These are phyloP conservation scores for Coniochaeta ligniaria DNA, from an alignment of 2,329 filamentous ascomycete species.

Conservation along the genomic window DNA sequence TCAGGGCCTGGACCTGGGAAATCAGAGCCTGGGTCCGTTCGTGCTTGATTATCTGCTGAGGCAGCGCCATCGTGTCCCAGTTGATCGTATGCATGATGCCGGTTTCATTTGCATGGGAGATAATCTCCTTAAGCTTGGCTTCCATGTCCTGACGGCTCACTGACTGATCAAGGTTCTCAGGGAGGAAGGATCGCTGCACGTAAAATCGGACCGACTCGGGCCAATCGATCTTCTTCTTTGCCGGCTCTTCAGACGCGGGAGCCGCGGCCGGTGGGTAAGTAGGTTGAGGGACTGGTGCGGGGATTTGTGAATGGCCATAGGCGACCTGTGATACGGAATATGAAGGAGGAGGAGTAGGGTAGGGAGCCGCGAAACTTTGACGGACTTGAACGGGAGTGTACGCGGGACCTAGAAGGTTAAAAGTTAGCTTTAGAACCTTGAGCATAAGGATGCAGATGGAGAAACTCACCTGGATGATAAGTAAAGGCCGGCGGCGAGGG, in stretches of 20 bases:
- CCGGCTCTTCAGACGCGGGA: conserved; percentile 10
- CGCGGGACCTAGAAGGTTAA: not conserved
- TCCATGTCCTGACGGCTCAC: conserved; percentile 69
- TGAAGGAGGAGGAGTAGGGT: conserved; percentile 25
- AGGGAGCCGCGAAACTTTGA: conserved; percentile 45
- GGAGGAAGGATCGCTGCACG: conserved; percentile 81
- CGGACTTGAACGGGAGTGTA: conserved; percentile 57
- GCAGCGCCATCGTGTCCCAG: conserved; percentile 78
- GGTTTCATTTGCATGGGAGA: conserved; percentile 71
- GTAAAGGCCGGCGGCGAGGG: conserved; percentile 22
- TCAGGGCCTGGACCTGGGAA: conserved; percentile 5
- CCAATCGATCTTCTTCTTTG: conserved; percentile 66
- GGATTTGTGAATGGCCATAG: conserved; percentile 16
- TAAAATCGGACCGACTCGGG: conserved; percentile 77
- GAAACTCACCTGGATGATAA: conserved; percentile 30
- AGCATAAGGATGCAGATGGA: not conserved
- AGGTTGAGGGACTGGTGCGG: conserved; percentile 14
- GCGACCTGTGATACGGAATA: conserved; percentile 11
- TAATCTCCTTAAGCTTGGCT: conserved; percentile 75
- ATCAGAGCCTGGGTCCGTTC: conserved; percentile 42
- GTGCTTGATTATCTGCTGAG: conserved; percentile 72
- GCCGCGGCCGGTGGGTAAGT: conserved; percentile 14
- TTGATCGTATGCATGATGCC: conserved; percentile 66
- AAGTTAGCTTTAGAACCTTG: not conserved
- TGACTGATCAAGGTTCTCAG: conserved; percentile 57